Evolutionary conservation across 2,329 filamentous ascomycete genomes (phyloP).

Genomic region (Phoma herbarum): DNA sequence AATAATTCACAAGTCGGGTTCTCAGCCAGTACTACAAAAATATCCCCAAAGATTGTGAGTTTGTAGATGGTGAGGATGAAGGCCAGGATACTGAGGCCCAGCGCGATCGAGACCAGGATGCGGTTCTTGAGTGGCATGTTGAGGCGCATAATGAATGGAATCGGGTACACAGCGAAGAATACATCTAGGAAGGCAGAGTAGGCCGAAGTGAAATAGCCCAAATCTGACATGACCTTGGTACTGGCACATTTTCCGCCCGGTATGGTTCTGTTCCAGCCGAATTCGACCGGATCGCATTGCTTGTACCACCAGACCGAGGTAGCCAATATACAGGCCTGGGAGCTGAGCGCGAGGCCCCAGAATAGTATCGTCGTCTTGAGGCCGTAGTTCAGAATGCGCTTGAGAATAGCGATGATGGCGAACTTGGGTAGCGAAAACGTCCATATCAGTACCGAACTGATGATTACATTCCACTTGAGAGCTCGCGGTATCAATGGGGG

Average conservation of each 20-base stretch:
- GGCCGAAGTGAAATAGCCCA: slow-evolving; percentile 12
- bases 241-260: slow-evolving; percentile 11
- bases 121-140: slow-evolving; percentile 16
- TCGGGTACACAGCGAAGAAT: slow-evolving; percentile 11
- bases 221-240: slow-evolving; percentile 15
- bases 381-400: slow-evolving; percentile 12
- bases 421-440: slow-evolving; percentile 15
- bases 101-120: slow-evolving; percentile 15
- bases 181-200: slow-evolving; percentile 18
- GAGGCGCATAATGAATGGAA: slow-evolving; percentile 11
- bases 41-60: slow-evolving; percentile 13
- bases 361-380: slow-evolving; percentile 11
- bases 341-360: slow-evolving; percentile 12
- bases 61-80: slow-evolving; percentile 14
- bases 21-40: slow-evolving; percentile 12
- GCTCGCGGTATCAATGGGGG: slow-evolving; percentile 7
- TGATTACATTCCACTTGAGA: slow-evolving; percentile 12
- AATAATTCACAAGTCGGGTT: slow-evolving; percentile 10
- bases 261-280: slow-evolving; percentile 12
- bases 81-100: slow-evolving; percentile 13
- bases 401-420: slow-evolving; percentile 13
- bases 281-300: slow-evolving; percentile 13
- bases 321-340: slow-evolving; percentile 10
- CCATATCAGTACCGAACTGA: slow-evolving; percentile 15
- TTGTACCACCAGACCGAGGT: slow-evolving; percentile 14